These are phyloP conservation scores for Suillus placidus DNA, from an alignment of 768 basidiomycete species.

Conservation along the genomic window DNA sequence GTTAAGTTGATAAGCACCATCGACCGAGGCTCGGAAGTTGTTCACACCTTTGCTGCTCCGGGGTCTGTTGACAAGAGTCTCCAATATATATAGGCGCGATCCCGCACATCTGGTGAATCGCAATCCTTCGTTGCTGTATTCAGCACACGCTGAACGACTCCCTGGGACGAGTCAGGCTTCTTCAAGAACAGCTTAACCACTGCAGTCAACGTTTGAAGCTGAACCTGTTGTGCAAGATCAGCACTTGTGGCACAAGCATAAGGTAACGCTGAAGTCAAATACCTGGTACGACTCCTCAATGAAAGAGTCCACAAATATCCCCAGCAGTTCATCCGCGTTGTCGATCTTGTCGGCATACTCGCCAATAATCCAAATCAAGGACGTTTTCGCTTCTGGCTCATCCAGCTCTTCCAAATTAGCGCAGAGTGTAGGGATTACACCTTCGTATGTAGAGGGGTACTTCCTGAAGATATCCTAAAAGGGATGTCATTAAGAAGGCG, in stretches of 20 bases:
- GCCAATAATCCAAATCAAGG: conserved; percentile 98
- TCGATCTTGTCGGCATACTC: conserved; percentile 98
- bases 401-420: conserved; percentile 95
- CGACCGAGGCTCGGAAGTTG: not conserved
- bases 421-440: conserved; percentile 93
- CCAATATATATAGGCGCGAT: conserved; percentile 99
- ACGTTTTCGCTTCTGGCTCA: conserved; percentile 97
- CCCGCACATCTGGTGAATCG: conserved; percentile 94
- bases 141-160: conserved; percentile 87
- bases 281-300: conserved; percentile 93
- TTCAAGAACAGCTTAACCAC: conserved; percentile 97
- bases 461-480: conserved; percentile 94
- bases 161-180: conserved; percentile 92
- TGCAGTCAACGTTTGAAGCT: conserved; percentile 85
- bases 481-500: conserved; percentile 2
- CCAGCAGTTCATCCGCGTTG: conserved; percentile 91
- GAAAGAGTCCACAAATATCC: conserved; percentile 90
- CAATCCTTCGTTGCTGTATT: conserved; percentile 96
- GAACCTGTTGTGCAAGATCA: conserved; percentile 46
- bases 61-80: conserved; percentile 92
- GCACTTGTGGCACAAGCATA: not conserved
- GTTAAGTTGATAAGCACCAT: conserved; percentile 9
- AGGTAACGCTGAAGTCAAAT: conserved; percentile 21
- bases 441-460: conserved; percentile 96
- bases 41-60: conserved; percentile 83